phyloP scores from a whole-genome alignment of 805 yeast genomes.

The Soucietia sequanensis region DNA sequence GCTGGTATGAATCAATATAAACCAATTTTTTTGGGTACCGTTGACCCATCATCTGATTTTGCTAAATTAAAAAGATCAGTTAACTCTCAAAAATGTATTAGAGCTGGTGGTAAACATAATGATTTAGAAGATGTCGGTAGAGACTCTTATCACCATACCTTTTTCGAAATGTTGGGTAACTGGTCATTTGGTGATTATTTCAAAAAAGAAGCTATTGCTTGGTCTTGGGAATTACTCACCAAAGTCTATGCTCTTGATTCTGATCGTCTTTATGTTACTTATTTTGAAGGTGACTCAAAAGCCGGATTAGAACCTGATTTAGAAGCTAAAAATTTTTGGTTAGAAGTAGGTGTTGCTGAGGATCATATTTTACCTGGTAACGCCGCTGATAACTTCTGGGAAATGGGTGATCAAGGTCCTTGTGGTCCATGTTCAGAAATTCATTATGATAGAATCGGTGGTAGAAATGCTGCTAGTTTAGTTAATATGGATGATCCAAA shows the following conservation, averaged over 20 bases:
- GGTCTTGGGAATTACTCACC: conserved; percentile 91
- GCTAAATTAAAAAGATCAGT: conserved; percentile 82
- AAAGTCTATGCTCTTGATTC: conserved; percentile 74
- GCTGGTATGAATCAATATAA: conserved; percentile 99
- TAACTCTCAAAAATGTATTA: conserved; percentile 96
- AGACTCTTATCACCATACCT: conserved; percentile 97
- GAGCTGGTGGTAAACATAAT: conserved; percentile 99
- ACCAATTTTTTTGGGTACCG: conserved; percentile 96
- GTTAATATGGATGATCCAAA: conserved; percentile 98
- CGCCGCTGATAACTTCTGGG: conserved; percentile 96
- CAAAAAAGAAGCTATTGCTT: conserved; percentile 87
- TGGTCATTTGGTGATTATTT: conserved; percentile 99
- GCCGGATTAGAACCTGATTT: conserved; percentile 87
- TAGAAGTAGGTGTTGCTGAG: conserved; percentile 81
- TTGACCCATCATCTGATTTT: conserved; percentile 89
- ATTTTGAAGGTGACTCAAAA: conserved; percentile 88
- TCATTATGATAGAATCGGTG: conserved; percentile 97
- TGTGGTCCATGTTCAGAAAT: conserved; percentile 99
- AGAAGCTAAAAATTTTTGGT: conserved; percentile 90
- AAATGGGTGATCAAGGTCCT: conserved; percentile 99
- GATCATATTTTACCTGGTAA: conserved; percentile 92
- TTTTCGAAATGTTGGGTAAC: conserved; percentile 98
- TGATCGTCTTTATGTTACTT: conserved; percentile 88
- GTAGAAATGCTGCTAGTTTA: conserved; percentile 87
- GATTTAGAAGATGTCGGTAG: conserved; percentile 98